Conservation (phyloP, 2,329 filamentous ascomycete species). For the Dryadomyces sulphureus region DNA sequence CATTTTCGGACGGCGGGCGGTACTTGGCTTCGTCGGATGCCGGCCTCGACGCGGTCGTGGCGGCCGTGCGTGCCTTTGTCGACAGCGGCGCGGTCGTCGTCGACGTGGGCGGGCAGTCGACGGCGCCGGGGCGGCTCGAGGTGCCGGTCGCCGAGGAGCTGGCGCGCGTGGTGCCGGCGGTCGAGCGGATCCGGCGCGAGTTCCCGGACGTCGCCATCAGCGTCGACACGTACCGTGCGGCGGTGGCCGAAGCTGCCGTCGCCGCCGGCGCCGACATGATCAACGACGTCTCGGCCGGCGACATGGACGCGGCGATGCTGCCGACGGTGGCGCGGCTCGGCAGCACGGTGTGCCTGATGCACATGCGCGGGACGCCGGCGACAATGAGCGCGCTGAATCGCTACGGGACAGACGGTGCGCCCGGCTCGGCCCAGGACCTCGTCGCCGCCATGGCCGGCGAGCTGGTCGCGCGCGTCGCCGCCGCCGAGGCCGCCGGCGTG, state of each 20-base stretch:
- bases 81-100: constrained; percentile 64
- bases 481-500: constrained; percentile 67
- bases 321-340: constrained; percentile 61
- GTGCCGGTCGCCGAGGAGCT: constrained; percentile 62
- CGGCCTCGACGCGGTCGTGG: constrained; percentile 36
- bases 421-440: constrained; percentile 29
- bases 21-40: constrained; percentile 30
- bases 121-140: constrained; percentile 58
- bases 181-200: constrained; percentile 51
- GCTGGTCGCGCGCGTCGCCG: constrained; percentile 53
- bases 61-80: constrained; percentile 48
- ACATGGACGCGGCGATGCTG: constrained; percentile 70
- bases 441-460: constrained; percentile 51
- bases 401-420: constrained; percentile 29
- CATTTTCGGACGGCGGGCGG: constrained; percentile 80
- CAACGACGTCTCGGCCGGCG: constrained; percentile 83
- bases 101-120: constrained; percentile 89
- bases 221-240: constrained; percentile 82
- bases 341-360: constrained; percentile 74
- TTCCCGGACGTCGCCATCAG: constrained; percentile 49
- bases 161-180: constrained; percentile 62
- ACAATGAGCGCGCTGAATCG: constrained; percentile 60
- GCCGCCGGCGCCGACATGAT: constrained; percentile 76
- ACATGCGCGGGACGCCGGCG: constrained; percentile 77
- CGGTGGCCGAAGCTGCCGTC: constrained; percentile 64